These are phyloP conservation scores for Nicotiana rustica DNA, from an alignment of 305 asterid genomes.

Conservation along the genomic window DNA sequence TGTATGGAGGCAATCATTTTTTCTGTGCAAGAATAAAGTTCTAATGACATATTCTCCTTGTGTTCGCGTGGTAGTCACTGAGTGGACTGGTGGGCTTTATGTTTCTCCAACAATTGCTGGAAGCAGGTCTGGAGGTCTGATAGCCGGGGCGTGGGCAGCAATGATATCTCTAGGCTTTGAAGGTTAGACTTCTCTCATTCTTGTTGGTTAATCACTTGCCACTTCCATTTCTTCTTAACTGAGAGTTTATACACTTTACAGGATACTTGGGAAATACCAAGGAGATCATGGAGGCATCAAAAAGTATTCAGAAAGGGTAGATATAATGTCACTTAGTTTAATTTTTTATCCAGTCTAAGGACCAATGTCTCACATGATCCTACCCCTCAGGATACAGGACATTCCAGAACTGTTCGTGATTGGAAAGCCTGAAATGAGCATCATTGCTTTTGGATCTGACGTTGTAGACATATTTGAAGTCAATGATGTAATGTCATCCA, in stretches of 20 bases:
- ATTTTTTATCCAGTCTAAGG: neutral
- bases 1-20: constrained; percentile 10
- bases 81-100: constrained; percentile 99
- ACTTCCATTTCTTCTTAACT: constrained; percentile 36
- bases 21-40: neutral
- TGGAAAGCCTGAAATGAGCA: constrained; percentile 97
- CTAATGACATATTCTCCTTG: constrained; percentile 23
- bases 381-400: constrained; percentile 62
- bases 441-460: constrained; percentile 94
- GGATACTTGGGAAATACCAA: constrained; percentile 92
- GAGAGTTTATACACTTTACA: constrained; percentile 40
- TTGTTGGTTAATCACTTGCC: constrained; percentile 30
- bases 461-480: constrained; percentile 89
- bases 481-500: constrained; percentile 84
- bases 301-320: constrained; percentile 88
- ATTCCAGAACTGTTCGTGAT: constrained; percentile 72
- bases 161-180: constrained; percentile 93
- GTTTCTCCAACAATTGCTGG: constrained; percentile 97
- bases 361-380: neutral
- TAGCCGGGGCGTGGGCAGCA: constrained; percentile 99
- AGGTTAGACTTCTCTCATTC: constrained; percentile 55
- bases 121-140: constrained; percentile 94
- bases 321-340: constrained; percentile 17
- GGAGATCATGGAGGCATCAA: constrained; percentile 94
- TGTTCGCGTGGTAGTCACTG: constrained; percentile 70